Base-by-base conservation (phyloP, 1,284 basidiomycete species). In the Exobasidium cylindrosporum region DNA sequence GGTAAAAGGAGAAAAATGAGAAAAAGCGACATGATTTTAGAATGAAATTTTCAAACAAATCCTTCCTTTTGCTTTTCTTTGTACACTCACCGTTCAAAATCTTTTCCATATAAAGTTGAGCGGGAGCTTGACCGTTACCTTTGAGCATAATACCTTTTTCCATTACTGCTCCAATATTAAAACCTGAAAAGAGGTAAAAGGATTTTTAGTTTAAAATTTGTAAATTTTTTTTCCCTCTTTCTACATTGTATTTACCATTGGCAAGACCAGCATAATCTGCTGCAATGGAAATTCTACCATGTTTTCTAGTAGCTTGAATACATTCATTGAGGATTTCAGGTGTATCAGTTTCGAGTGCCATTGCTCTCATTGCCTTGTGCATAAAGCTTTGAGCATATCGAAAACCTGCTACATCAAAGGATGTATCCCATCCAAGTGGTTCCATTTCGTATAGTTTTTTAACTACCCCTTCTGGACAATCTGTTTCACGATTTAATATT, bases 91-190 rank as follows among this genome's bases (percentile, higher is more conserved):
- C 85, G 35, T 40, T 40, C 10, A 40, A 17, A 40, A 40, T 40
- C 71, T 88, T 85, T 58, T 88, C 81, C 88, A 88, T 89, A 81
- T 89, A 90, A 57, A 84, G 83, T 76, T 88, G 87, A 0, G 87
- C 86, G 1, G 89, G 89, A 0, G 88, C 88, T 70, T 82, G 81
- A 31, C 69, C 64, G 61, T 66, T 64, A 44, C 67, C 69, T 49
- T 68, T 65, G 30, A 72, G 56, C n/a, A 54, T 55, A 30, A 78
- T 65, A 14, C 81, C 81, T 79, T 88, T 89, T 83, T 91, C 88
- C 89, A 91, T 90, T 53, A 91, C 73, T 0, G 88, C 87, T 2
- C 87, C 87, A 53, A 89, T 84, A 77, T 89, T 88, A 80, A 90
- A 86, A 56, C n/a, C 85, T 84, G 76, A 88, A 88, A 46, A 55